Conservation (phyloP, 1,139 yeast genomes). For the Yamadazyma membranifaciens region DNA sequence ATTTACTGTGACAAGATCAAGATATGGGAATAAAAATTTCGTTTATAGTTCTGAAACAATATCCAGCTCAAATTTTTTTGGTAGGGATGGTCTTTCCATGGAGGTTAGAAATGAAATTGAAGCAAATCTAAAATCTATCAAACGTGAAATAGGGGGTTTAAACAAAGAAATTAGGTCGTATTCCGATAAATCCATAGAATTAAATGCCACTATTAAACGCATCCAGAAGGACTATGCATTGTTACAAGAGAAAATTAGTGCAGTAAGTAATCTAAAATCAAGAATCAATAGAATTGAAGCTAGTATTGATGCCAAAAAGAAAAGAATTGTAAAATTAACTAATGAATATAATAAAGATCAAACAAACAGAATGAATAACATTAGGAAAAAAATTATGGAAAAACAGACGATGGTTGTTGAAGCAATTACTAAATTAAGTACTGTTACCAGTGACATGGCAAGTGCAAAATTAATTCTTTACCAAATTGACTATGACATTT, state of each 20-base stretch:
- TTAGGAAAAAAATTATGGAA: constrained; percentile 6
- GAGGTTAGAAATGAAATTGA: constrained; percentile 22
- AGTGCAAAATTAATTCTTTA: constrained; percentile 1
- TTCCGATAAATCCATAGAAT: background rate
- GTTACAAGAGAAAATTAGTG: constrained; percentile 18
- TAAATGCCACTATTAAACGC: background rate
- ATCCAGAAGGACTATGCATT: constrained; percentile 9
- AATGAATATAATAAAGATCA: constrained; percentile 8
- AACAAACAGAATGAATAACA: constrained; percentile 6
- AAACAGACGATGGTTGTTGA: background rate
- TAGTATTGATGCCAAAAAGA: constrained; percentile 10
- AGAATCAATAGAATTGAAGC: constrained; percentile 3
- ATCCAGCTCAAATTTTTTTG: constrained; percentile 34
- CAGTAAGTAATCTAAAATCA: constrained; percentile 12
- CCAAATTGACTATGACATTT: constrained; percentile 17
- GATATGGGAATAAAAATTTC: constrained; percentile 55
- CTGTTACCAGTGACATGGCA: background rate
- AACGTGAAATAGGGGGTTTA: constrained; percentile 1
- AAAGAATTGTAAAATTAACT: constrained; percentile 7
- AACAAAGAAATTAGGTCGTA: background rate
- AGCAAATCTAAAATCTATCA: constrained; percentile 18
- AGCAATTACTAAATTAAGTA: background rate
- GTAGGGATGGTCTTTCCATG: constrained; percentile 32
- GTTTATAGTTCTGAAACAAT: constrained; percentile 40
- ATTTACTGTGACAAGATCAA: constrained; percentile 52